Evolutionary conservation across 1,284 basidiomycete genomes (phyloP).

Genomic region (Microbotryum silenes-acaulis): DNA sequence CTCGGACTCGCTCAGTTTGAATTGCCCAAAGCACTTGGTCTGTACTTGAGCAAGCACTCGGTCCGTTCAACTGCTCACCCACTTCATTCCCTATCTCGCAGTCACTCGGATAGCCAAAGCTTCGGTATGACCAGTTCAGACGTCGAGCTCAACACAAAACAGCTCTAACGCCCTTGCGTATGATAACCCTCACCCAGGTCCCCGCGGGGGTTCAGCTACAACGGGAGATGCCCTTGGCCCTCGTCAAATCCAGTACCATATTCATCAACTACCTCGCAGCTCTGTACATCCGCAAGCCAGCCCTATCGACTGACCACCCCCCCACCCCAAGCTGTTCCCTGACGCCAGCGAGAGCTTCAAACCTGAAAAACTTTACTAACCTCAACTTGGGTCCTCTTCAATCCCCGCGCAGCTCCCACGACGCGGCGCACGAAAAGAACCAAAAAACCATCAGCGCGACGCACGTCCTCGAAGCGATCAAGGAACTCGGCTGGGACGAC

Average conservation of each 20-base stretch:
- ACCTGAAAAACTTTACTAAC: too few relatives aligned
- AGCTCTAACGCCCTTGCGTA: background rate
- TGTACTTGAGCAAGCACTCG: background rate
- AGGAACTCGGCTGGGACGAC: slow-evolving; percentile 32
- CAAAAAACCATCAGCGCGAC: slow-evolving; percentile 31
- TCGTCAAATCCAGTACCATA: slow-evolving; percentile 32
- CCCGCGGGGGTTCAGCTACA: slow-evolving; percentile 23
- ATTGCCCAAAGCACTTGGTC: slow-evolving; percentile 26
- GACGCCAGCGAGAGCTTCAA: too few relatives aligned
- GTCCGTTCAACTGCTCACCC: background rate
- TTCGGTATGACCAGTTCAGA: slow-evolving; percentile 4
- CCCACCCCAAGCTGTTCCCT: background rate
- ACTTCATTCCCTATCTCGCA: background rate
- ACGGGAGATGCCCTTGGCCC: slow-evolving; percentile 31
- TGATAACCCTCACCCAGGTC: slow-evolving; percentile 9
- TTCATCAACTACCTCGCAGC: slow-evolving; percentile 36
- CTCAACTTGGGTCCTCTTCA: background rate
- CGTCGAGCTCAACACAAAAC: background rate
- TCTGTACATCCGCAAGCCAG: slow-evolving; percentile 21
- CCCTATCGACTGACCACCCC: background rate
- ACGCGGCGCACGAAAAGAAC: slow-evolving; percentile 24
- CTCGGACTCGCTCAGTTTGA: slow-evolving; percentile 21
- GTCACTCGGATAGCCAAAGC: slow-evolving; percentile 19
- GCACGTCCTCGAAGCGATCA: slow-evolving; percentile 30
- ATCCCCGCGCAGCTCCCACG: slow-evolving; percentile 18